phyloP scores from a whole-genome alignment of 257 asterid genomes.

The Henckelia pumila region DNA sequence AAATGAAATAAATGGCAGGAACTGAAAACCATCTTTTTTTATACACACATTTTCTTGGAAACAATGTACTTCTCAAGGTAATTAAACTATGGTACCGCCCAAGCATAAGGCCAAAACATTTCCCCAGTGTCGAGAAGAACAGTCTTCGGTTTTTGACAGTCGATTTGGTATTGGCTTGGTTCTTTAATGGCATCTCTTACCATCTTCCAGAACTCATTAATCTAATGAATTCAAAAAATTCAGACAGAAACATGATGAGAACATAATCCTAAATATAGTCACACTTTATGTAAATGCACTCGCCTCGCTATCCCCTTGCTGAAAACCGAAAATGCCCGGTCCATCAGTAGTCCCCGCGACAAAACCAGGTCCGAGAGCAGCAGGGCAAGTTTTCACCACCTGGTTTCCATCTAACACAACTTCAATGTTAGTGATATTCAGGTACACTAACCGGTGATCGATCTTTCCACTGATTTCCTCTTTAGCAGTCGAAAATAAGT shows the following conservation, averaged over 20 bases:
- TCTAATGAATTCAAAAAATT: conserved; percentile 27
- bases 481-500: conserved; percentile 41
- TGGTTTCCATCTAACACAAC: conserved; percentile 41
- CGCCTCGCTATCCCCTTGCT: conserved; percentile 61
- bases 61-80: background rate
- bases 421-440: conserved; percentile 45
- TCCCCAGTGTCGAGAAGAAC: conserved; percentile 59
- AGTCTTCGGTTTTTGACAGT: conserved; percentile 57
- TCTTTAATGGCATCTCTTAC: conserved; percentile 43
- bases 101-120: conserved; percentile 56
- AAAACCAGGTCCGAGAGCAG: conserved; percentile 62
- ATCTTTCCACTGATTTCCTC: conserved; percentile 52
- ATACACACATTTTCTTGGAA: background rate
- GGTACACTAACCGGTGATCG: conserved; percentile 42
- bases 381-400: conserved; percentile 61
- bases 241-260: background rate
- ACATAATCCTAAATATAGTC: background rate
- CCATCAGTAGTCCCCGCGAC: conserved; percentile 81
- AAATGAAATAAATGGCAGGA: background rate
- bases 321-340: conserved; percentile 61
- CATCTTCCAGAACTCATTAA: conserved; percentile 50
- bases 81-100: conserved; percentile 53
- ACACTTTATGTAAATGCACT: background rate
- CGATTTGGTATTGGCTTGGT: conserved; percentile 56
- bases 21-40: background rate